Conservation (phyloP, 495 filamentous ascomycete species). For the Rhypophila decipiens region DNA sequence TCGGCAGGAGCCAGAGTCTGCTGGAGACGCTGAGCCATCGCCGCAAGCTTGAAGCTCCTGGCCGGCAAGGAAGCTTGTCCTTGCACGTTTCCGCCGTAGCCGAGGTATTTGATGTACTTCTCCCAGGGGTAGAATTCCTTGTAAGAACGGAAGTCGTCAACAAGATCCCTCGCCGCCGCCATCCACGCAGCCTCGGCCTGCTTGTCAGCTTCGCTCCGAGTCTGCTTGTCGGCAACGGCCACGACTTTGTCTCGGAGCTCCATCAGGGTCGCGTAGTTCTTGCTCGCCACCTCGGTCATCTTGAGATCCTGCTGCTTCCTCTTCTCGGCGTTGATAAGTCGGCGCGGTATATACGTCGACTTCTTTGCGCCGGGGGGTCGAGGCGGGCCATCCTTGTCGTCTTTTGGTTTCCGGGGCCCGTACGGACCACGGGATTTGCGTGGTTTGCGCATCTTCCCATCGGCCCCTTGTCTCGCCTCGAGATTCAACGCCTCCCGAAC, state of each 20-base stretch:
- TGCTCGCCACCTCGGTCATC: constrained; percentile 47
- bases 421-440: constrained; percentile 15
- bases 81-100: constrained; percentile 50
- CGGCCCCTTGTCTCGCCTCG: constrained; percentile 30
- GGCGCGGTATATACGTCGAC: constrained; percentile 28
- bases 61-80: constrained; percentile 35
- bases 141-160: constrained; percentile 73
- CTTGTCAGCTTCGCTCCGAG: constrained; percentile 38
- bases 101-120: constrained; percentile 61
- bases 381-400: constrained; percentile 13
- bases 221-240: too few relatives aligned
- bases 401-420: constrained; percentile 4
- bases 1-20: constrained; percentile 39
- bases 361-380: constrained; percentile 17
- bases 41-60: constrained; percentile 56
- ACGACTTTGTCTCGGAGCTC: constrained; percentile 45
- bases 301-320: constrained; percentile 32
- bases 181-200: constrained; percentile 62
- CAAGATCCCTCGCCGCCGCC: constrained; percentile 62
- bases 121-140: constrained; percentile 72
- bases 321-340: constrained; percentile 29
- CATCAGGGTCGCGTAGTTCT: constrained; percentile 50
- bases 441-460: constrained; percentile 7
- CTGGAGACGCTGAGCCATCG: constrained; percentile 61
- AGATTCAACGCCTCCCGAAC: constrained; percentile 67